phyloP scores from a whole-genome alignment of 2,329 filamentous ascomycete species.

The Pseudophaeomoniella oleicola region DNA sequence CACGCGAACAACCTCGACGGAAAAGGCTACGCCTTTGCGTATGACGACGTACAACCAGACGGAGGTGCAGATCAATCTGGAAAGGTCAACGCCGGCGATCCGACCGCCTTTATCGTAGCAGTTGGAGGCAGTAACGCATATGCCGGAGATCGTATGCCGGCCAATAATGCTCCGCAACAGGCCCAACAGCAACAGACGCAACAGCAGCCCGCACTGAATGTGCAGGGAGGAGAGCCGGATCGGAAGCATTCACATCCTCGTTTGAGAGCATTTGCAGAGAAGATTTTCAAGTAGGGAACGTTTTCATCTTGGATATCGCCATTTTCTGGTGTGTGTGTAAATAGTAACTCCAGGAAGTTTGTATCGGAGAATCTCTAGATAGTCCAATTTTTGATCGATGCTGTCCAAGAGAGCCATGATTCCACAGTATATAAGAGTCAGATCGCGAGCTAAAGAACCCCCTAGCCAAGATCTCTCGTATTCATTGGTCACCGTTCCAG shows the following conservation, averaged over 20 bases:
- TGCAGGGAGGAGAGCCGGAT: neutral
- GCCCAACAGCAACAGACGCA: neutral
- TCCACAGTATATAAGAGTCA: no score
- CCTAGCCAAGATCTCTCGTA: no score
- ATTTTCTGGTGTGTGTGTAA: no score
- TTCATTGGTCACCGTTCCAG: no score
- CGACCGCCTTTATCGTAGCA: constrained; percentile 40
- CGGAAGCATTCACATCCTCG: neutral
- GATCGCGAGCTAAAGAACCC: no score
- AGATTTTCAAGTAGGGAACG: neutral
- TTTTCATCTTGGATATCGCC: no score
- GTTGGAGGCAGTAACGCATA: constrained; percentile 31
- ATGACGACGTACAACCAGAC: constrained; percentile 51
- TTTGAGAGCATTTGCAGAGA: neutral
- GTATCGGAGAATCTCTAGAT: no score
- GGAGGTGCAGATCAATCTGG: constrained; percentile 46
- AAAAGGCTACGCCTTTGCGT: constrained; percentile 55
- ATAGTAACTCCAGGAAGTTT: no score
- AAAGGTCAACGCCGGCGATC: constrained; percentile 42
- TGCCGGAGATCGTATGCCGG: neutral
- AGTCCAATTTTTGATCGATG: no score
- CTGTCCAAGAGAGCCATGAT: no score
- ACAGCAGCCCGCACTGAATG: neutral
- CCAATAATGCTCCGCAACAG: neutral
- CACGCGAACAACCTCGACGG: constrained; percentile 46